phyloP scores from a whole-genome alignment of 495 filamentous ascomycete genomes.

The Parachaetomium inaequale region DNA sequence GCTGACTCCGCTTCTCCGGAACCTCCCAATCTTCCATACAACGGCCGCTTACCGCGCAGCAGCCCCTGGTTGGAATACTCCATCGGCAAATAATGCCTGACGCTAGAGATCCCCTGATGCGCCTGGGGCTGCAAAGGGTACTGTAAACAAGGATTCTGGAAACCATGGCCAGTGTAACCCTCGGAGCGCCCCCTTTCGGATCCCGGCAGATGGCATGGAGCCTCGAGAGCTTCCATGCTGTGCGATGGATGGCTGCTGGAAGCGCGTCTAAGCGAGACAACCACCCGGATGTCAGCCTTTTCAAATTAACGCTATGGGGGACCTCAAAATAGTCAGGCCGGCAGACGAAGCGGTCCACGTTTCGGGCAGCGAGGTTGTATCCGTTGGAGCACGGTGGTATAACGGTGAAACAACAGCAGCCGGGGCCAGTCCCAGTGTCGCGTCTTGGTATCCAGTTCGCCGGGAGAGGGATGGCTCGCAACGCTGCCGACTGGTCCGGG shows the following conservation, averaged over 20 bases:
- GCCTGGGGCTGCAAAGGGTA: not conserved
- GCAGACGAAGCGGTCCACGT: constrained; percentile 1
- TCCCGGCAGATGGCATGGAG: constrained; percentile 20
- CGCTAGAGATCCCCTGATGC: not conserved
- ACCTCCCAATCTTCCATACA: constrained; percentile 4
- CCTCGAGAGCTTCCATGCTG: constrained; percentile 4
- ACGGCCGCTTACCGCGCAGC: not conserved
- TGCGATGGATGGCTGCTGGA: constrained; percentile 1
- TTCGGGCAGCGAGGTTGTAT: not conserved
- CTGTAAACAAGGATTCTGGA: constrained; percentile 14
- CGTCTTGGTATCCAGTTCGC: constrained; percentile 23
- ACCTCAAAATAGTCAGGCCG: constrained; percentile 12
- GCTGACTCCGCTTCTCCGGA: constrained; percentile 1
- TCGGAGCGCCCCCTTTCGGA: constrained; percentile 11
- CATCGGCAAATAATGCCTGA: constrained; percentile 13
- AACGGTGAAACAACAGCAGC: constrained; percentile 14
- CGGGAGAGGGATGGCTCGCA: constrained; percentile 21
- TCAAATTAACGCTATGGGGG: not conserved
- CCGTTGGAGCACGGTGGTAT: not conserved
- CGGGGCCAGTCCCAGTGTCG: not conserved
- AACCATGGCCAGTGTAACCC: constrained; percentile 11
- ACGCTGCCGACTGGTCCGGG: constrained; percentile 36
- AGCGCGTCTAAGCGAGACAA: constrained; percentile 3
- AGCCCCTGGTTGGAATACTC: not conserved
- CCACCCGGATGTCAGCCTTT: constrained; percentile 1